Base-by-base conservation (phyloP, 176 grass and related monocot genomes). In the Oryza longistaminata region DNA sequence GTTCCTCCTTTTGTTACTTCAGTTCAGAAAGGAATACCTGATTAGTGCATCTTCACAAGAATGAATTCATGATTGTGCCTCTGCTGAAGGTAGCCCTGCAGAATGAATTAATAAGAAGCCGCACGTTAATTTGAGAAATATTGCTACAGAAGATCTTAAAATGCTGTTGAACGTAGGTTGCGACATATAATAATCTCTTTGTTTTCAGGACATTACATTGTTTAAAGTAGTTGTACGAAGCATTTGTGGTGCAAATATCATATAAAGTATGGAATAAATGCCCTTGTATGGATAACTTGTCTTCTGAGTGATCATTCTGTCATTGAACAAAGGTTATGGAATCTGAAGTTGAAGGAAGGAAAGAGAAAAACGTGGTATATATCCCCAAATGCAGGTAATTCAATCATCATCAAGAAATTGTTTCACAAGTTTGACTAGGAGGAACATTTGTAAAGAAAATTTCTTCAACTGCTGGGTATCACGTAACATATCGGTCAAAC, bases 351-450 rank as follows among this genome's bases (percentile, higher is more conserved):
- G 68, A 99, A 71, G 97, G 93, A 66, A 92, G 75, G 21, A 92
- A 35, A 85, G 97, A 99, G 82, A 96, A 90, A 72, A 99, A 99
- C 80, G 93, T 99, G 79, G 97, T 99, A 35, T 91, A 94, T 75
- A 86, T 99, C 45, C 97, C 93, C 45, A 96, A 92, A 84, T 99
- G 97, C 97, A 99, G 97, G 97, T 99, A 85, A 85, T 37, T 66
- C 81, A 53, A 37, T 75, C 39, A 35, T 37, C 81, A 83, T 34
- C 64, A 17, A 80, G 17, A 37, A 80, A 53, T 17, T 65, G 0
- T 71, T 71, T 65, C 0, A 1, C 42, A 64, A 49, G 37, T 66
- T 80, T 68, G 46, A 62, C 61, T 76, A 53, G 35, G 31, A 67
- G n/a, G 46, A 58, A n/a, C 64, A 85, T 78, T 77, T 77, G 15